These are phyloP conservation scores for Metarhizium guizhouense DNA, from an alignment of 2,329 filamentous ascomycete species.

Conservation along the genomic window DNA sequence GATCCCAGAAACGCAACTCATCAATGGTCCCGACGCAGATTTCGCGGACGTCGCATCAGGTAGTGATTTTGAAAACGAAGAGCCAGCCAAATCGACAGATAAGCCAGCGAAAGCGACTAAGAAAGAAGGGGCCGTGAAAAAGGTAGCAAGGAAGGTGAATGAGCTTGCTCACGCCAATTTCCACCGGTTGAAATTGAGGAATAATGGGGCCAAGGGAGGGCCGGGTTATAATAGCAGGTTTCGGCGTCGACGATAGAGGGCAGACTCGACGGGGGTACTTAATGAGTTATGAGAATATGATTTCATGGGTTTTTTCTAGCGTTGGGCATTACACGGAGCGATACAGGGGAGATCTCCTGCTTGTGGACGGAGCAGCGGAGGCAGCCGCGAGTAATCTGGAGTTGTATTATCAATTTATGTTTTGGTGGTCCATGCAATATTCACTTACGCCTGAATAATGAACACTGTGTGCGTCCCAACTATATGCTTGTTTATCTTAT, in stretches of 20 bases:
- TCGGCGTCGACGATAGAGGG: constrained; percentile 33
- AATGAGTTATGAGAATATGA: constrained; percentile 3
- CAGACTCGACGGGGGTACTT: neutral
- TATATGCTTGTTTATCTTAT: no score
- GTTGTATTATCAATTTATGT: no score
- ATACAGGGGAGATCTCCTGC: neutral
- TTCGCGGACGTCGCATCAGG: constrained; percentile 5
- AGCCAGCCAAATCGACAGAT: constrained; percentile 12
- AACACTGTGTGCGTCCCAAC: no score
- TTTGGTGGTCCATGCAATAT: no score
- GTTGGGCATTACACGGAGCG: neutral
- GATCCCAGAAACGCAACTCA: constrained; percentile 19
- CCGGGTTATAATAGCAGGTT: constrained; percentile 49
- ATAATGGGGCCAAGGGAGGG: constrained; percentile 53
- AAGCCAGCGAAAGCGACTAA: constrained; percentile 20
- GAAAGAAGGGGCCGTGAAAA: constrained; percentile 38
- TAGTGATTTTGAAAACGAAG: constrained; percentile 8
- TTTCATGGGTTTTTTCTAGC: neutral
- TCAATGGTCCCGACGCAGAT: constrained; percentile 11
- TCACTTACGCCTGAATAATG: no score
- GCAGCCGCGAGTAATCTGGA: no score
- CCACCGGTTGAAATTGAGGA: constrained; percentile 54
- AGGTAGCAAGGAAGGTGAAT: constrained; percentile 50
- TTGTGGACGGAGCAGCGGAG: neutral
- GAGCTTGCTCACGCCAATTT: constrained; percentile 59